These are phyloP conservation scores for Phytophthora multivora DNA, from an alignment of 352 stramenopile genomes.

Conservation along the genomic window DNA sequence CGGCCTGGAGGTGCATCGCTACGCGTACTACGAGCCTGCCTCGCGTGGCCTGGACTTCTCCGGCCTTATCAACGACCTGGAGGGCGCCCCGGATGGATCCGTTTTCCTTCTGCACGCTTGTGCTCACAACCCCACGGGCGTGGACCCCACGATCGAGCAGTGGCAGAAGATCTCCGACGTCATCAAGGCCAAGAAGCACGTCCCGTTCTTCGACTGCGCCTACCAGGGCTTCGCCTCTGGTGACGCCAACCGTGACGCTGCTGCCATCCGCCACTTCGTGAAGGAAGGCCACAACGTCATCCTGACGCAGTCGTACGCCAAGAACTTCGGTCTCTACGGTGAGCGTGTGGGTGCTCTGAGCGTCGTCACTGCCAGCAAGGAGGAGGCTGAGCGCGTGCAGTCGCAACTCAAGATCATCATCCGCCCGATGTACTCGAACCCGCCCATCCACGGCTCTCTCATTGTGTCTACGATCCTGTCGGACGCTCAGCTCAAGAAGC, in stretches of 20 bases:
- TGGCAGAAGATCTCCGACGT: slow-evolving; percentile 97
- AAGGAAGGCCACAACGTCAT: slow-evolving; percentile 97
- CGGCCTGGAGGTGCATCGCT: slow-evolving; percentile 78
- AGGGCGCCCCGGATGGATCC: slow-evolving; percentile 92
- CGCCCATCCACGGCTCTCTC: slow-evolving; percentile 97
- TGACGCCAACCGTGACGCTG: slow-evolving; percentile 95
- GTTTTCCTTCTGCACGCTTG: slow-evolving; percentile 99
- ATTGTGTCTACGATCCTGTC: slow-evolving; percentile 98
- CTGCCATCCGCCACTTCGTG: slow-evolving; percentile 97
- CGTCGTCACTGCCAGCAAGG: slow-evolving; percentile 92
- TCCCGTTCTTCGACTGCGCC: slow-evolving; percentile 99
- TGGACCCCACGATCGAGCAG: slow-evolving; percentile 97
- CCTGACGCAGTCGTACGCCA: slow-evolving; percentile 98
- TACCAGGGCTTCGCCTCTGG: slow-evolving; percentile 99
- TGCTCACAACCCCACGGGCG: slow-evolving; percentile 98
- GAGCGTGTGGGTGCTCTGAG: slow-evolving; percentile 97
- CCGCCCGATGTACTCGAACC: slow-evolving; percentile 99
- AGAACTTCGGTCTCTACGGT: slow-evolving; percentile 99
- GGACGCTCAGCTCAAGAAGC: slow-evolving; percentile 90
- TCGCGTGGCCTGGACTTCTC: slow-evolving; percentile 93
- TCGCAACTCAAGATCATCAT: slow-evolving; percentile 99
- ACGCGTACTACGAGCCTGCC: slow-evolving; percentile 87
- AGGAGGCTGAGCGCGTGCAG: slow-evolving; percentile 95
- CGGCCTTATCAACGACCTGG: slow-evolving; percentile 95
- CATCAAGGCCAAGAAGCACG: slow-evolving; percentile 96